Percentiles rank a stretch among this genome's conserved stretches.
Evolutionary conservation across 2,329 filamentous ascomycete genomes (phyloP).

Genomic region (Ceratocystis cacaofunesta): DNA sequence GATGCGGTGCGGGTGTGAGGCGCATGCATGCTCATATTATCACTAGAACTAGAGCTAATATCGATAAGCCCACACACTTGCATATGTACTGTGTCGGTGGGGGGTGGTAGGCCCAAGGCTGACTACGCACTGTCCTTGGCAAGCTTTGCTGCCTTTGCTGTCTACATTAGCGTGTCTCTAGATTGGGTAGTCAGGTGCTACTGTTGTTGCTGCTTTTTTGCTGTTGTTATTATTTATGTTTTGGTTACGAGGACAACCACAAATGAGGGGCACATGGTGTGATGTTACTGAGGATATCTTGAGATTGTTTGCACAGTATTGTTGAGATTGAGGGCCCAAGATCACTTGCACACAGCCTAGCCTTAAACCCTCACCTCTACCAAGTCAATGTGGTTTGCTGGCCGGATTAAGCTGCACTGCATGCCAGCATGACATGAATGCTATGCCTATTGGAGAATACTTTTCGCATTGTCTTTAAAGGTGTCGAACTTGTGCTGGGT

Average conservation of each 20-base stretch:
- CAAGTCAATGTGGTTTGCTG: neutral
- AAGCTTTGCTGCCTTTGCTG: no score
- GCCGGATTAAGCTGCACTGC: neutral
- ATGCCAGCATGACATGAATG: neutral
- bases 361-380: neutral
- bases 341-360: neutral
- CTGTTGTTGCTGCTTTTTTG: neutral
- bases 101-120: neutral
- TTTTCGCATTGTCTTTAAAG: neutral
- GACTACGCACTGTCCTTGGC: neutral
- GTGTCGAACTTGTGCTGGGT: neutral
- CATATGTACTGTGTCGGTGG: neutral
- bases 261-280: neutral
- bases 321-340: neutral
- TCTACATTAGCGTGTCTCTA: no score
- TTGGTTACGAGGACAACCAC: neutral
- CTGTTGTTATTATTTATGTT: neutral
- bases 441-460: neutral
- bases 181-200: neutral
- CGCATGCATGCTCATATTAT: conserved; percentile 1
- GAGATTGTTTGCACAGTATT: neutral
- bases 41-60: neutral
- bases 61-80: neutral
- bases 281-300: neutral
- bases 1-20: neutral